phyloP scores from a whole-genome alignment of 768 basidiomycete genomes.

The Amanita thiersii region DNA sequence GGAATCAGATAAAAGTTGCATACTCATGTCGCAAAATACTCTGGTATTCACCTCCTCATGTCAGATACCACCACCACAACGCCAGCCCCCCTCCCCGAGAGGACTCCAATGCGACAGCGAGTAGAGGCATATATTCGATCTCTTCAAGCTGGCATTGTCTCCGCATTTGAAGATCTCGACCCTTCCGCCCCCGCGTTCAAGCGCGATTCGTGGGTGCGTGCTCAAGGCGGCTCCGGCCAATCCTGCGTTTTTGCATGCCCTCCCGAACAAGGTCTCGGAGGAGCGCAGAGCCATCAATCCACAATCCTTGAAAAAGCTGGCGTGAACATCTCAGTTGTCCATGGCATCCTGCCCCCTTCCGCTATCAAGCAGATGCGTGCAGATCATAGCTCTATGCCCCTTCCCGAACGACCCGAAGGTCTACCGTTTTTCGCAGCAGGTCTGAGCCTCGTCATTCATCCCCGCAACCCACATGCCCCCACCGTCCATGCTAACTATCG shows the following conservation, averaged over 20 bases:
- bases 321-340: constrained; percentile 88
- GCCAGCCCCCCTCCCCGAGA: too few species aligned
- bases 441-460: constrained; percentile 89
- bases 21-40: too few species aligned
- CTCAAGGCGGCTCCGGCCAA: constrained; percentile 67
- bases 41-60: too few species aligned
- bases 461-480: constrained; percentile 86
- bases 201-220: constrained; percentile 71
- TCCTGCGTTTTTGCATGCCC: constrained; percentile 74
- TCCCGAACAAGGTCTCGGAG: constrained; percentile 21
- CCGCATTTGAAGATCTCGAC: constrained; percentile 72
- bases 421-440: constrained; percentile 94
- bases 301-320: constrained; percentile 90
- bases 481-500: constrained; percentile 96
- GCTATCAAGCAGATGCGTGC: constrained; percentile 94
- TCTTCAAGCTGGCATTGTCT: constrained; percentile 77
- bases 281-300: constrained; percentile 14
- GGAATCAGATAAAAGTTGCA: too few species aligned
- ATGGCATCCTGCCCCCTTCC: constrained; percentile 79
- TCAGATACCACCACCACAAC: too few species aligned
- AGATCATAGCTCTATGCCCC: constrained; percentile 74
- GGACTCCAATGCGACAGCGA: constrained; percentile 72
- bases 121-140: constrained; percentile 68
- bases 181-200: constrained; percentile 63
- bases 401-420: constrained; percentile 48